These are phyloP conservation scores for Erigeron canadensis DNA, from an alignment of 129 eudicot genomes.

Conservation along the genomic window DNA sequence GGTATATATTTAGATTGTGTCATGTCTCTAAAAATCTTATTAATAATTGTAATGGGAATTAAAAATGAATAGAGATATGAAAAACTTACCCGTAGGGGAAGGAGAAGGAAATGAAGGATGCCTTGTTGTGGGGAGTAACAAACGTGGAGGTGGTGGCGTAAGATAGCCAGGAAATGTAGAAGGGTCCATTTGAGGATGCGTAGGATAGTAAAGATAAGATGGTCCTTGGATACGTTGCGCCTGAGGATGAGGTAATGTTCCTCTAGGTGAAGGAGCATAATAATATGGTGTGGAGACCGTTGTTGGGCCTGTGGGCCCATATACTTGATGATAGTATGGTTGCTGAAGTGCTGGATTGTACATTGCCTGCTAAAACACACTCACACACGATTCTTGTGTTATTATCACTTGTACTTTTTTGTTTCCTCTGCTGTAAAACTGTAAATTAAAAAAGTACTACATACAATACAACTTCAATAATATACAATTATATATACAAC, in stretches of 20 bases:
- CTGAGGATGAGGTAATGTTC: constrained; percentile 44
- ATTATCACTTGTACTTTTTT: constrained; percentile 29
- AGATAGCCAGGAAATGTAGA: constrained; percentile 39
- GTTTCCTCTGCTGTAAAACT: background rate
- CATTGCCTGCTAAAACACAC: constrained; percentile 47
- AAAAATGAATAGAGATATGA: background rate
- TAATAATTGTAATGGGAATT: background rate
- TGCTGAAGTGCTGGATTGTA: constrained; percentile 70
- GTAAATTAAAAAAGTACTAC: constrained; percentile 19
- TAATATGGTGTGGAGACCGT: constrained; percentile 64
- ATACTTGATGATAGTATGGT: constrained; percentile 53
- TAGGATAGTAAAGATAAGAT: constrained; percentile 79
- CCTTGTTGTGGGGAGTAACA: constrained; percentile 47
- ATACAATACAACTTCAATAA: constrained; percentile 1
- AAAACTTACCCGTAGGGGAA: constrained; percentile 57
- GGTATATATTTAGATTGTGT: too few species aligned
- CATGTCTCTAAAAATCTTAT: too few species aligned
- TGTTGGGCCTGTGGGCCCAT: constrained; percentile 59
- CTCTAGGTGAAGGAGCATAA: constrained; percentile 69
- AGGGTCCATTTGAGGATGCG: constrained; percentile 41
- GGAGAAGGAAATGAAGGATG: constrained; percentile 47
- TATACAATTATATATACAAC: background rate
- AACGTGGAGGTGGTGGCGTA: constrained; percentile 38
- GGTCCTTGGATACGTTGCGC: constrained; percentile 70
- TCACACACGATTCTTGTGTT: constrained; percentile 27